Evolutionary conservation across 371 early-diverging fungal species (phyloP), one percentile per base, ranked within the genome.

Genomic region (Mucor velutinosus): DNA sequence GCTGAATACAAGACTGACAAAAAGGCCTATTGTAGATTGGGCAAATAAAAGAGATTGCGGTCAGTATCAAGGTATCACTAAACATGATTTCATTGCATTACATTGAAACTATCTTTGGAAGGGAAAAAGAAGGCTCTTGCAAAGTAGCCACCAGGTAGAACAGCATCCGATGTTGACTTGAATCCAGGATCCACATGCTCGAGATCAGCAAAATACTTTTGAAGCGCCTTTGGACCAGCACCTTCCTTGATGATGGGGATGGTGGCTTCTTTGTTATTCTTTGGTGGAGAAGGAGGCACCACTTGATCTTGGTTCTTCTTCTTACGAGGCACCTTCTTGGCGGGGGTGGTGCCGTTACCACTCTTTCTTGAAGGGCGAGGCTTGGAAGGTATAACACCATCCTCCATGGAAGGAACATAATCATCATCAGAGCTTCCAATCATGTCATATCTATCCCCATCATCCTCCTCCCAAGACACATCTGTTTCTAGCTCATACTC

Each of bases 101-200:
- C 81, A 33, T 76, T 67, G 65, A 88, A 90, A 70, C 89, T 88
- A 27, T 85, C 81, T 68, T 88, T 85, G 12, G 87, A 87, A 7
- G 89, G 90, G 72, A 90, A 90, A 73, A 90, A 90, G 74, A 80
- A 86, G 6, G 90, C 58, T 47, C 73, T 65, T 25, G 71, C 75
- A 66, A 76, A 83, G 29, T 74, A 76, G 21, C 78, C 81, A 11
- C 73, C 61, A 6, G 53, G 21, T 23, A 81, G 35, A n/a, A 49
- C 70, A 60, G 62, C 23, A 7, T 39, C 30, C n/a, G 60, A 25
- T 6, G 67, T 51, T 61, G 74, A 29, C 58, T 58, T n/a, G 29
- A 55, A 25, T 14, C 32, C 33, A 21, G 35, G 33, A 3, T 60
- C 55, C 2, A 37, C 41, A 17, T 56, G 15, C 21, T 25, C 57